Evolutionary conservation across 148 eudicot species (phyloP).

Genomic region (Vaccinium corymbosum): DNA sequence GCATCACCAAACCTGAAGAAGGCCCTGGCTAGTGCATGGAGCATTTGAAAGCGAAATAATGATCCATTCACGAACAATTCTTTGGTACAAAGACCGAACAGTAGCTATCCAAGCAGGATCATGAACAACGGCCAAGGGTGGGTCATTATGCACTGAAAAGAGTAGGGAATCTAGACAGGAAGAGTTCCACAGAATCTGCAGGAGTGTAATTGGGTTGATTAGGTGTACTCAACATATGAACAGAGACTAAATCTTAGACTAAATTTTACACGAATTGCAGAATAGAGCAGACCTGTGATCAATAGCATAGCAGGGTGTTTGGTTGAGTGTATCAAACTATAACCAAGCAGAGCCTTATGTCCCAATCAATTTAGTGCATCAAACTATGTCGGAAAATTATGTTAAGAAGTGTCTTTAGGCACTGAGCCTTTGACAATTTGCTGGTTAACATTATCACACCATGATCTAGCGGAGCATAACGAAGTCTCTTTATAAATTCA

Average conservation of each 20-base stretch:
- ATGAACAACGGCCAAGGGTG: slow-evolving; percentile 72
- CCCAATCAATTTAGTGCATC: not conserved
- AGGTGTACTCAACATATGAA: slow-evolving; percentile 5
- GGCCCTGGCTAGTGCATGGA: slow-evolving; percentile 98
- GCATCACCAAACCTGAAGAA: slow-evolving; percentile 77
- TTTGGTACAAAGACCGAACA: slow-evolving; percentile 84
- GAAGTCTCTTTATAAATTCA: not conserved
- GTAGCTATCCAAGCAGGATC: slow-evolving; percentile 90
- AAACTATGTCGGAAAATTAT: not conserved
- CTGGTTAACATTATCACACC: not conserved
- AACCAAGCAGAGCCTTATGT: no score
- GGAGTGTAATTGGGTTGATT: not conserved
- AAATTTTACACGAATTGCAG: not conserved
- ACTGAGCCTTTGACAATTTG: not conserved
- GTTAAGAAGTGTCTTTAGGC: not conserved
- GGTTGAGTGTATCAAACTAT: not conserved
- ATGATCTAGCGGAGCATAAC: not conserved
- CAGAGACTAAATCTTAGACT: not conserved
- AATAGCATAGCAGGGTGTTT: not conserved
- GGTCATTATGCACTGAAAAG: slow-evolving; percentile 74
- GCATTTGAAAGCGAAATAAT: slow-evolving; percentile 90
- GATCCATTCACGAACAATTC: slow-evolving; percentile 88
- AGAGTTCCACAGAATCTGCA: slow-evolving; percentile 96
- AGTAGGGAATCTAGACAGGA: slow-evolving; percentile 82
- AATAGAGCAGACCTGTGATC: not conserved